These are phyloP conservation scores for Blumeriella jaapii DNA, from an alignment of 2,329 filamentous ascomycete species.

Conservation along the genomic window DNA sequence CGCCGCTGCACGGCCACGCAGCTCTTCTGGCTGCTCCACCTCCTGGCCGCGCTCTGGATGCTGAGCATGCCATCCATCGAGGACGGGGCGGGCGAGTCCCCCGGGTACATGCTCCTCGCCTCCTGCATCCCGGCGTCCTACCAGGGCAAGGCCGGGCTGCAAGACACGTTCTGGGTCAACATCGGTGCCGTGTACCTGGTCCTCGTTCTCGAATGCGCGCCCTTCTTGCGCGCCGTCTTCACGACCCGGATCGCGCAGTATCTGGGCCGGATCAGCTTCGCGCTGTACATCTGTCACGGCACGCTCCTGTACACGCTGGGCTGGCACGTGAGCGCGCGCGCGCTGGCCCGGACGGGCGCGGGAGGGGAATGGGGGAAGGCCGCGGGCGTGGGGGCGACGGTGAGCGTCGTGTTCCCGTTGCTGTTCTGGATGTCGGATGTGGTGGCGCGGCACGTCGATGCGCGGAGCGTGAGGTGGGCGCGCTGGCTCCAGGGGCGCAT, in stretches of 20 bases:
- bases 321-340: conserved; percentile 4
- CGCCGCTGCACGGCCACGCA: too few relatives aligned
- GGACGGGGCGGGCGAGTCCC: background rate
- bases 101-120: conserved; percentile 3
- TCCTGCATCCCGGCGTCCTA: conserved; percentile 2
- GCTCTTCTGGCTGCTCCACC: conserved; percentile 6
- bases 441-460: conserved; percentile 44
- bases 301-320: conserved; percentile 20
- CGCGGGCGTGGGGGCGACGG: conserved; percentile 19
- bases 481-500: conserved; percentile 28
- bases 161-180: conserved; percentile 10
- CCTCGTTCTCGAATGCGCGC: conserved; percentile 22
- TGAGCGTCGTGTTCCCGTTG: conserved; percentile 30
- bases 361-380: conserved; percentile 5
- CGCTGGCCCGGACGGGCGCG: conserved; percentile 6
- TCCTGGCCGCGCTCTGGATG: conserved; percentile 4
- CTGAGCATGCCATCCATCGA: conserved; percentile 8
- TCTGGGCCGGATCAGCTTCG: conserved; percentile 42
- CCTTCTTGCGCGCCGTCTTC: conserved; percentile 31
- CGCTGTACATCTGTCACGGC: conserved; percentile 45
- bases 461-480: conserved; percentile 35
- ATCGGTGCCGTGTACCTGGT: conserved; percentile 12
- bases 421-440: conserved; percentile 40
- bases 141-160: background rate
- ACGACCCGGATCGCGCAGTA: conserved; percentile 39